A percentile compares a stretch with the other conserved stretches of the same genome.
phyloP scores from a whole-genome alignment of 1,284 basidiomycete genomes.

The Phellopilus nigrolimitatus region DNA sequence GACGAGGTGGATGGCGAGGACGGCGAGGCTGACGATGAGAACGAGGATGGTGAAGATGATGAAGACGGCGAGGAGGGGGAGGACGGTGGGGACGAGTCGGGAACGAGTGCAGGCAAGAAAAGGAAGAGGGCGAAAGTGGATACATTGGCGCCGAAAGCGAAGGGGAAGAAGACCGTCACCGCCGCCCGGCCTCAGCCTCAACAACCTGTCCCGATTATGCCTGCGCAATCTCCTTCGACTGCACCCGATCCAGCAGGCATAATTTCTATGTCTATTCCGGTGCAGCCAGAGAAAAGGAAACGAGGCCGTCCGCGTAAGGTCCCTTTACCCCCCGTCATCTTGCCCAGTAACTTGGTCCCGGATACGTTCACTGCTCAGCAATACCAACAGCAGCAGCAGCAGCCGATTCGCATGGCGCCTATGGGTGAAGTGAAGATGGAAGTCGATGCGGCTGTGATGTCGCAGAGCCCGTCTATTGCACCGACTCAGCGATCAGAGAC shows the following conservation, averaged over 20 bases:
- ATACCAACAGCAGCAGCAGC: slow-evolving; percentile 22
- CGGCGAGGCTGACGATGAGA: slow-evolving; percentile 45
- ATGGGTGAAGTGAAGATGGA: slow-evolving; percentile 9
- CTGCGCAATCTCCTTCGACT: slow-evolving; percentile 1
- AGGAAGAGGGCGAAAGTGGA: slow-evolving; percentile 33
- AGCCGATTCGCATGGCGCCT: not conserved
- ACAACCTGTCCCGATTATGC: slow-evolving; percentile 9
- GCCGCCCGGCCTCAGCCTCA: slow-evolving; percentile 26
- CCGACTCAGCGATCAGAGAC: slow-evolving; percentile 8
- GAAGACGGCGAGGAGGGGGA: slow-evolving; percentile 52
- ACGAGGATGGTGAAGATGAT: slow-evolving; percentile 52
- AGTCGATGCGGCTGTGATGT: not conserved
- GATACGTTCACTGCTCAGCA: slow-evolving; percentile 20
- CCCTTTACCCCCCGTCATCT: slow-evolving; percentile 27
- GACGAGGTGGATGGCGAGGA: slow-evolving; percentile 53
- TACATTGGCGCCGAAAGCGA: slow-evolving; percentile 27
- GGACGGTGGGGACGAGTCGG: slow-evolving; percentile 44
- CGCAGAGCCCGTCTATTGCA: not conserved
- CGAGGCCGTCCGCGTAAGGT: slow-evolving; percentile 68
- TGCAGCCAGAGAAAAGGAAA: slow-evolving; percentile 69
- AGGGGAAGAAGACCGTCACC: slow-evolving; percentile 26
- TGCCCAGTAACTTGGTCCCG: not conserved
- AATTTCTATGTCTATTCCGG: slow-evolving; percentile 20
- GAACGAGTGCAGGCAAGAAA: slow-evolving; percentile 30
- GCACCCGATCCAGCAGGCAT: slow-evolving; percentile 15